Evolutionary conservation across 2,329 filamentous ascomycete genomes (phyloP).

Genomic region (Corinectria fuckeliana): DNA sequence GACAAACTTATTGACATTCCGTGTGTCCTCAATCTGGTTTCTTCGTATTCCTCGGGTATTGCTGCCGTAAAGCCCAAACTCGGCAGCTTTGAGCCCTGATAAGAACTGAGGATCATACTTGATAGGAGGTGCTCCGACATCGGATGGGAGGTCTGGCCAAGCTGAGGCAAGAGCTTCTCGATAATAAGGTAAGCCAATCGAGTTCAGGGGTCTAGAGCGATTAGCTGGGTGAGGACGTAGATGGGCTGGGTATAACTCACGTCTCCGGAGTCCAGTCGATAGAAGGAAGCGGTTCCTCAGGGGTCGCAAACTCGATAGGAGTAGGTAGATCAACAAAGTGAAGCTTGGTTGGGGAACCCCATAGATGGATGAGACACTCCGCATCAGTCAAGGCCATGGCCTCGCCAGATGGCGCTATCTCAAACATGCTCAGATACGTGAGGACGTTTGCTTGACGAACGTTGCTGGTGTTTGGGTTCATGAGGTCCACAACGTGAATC

Average conservation of each 20-base stretch:
- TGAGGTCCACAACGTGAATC: constrained; percentile 93
- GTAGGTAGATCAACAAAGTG: constrained; percentile 85
- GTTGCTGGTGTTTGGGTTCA: constrained; percentile 89
- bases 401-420: constrained; percentile 87
- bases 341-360: constrained; percentile 85
- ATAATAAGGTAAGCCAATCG: constrained; percentile 92
- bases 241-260: constrained; percentile 52
- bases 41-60: constrained; percentile 76
- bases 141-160: constrained; percentile 87
- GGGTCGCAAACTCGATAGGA: constrained; percentile 78
- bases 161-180: constrained; percentile 85
- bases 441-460: constrained; percentile 82
- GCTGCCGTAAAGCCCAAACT: constrained; percentile 79
- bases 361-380: constrained; percentile 81
- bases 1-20: constrained; percentile 64
- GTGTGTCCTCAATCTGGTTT: constrained; percentile 84
- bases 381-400: constrained; percentile 82
- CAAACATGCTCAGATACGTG: constrained; percentile 77
- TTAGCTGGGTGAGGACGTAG: constrained; percentile 13
- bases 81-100: constrained; percentile 70
- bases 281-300: constrained; percentile 60
- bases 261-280: constrained; percentile 76
- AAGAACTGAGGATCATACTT: constrained; percentile 77
- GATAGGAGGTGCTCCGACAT: constrained; percentile 81
- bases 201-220: constrained; percentile 72